A percentile compares a stretch with the other conserved stretches of the same genome.
Conservation (phyloP, 257 asterid genomes). For the Catharanthus roseus region DNA sequence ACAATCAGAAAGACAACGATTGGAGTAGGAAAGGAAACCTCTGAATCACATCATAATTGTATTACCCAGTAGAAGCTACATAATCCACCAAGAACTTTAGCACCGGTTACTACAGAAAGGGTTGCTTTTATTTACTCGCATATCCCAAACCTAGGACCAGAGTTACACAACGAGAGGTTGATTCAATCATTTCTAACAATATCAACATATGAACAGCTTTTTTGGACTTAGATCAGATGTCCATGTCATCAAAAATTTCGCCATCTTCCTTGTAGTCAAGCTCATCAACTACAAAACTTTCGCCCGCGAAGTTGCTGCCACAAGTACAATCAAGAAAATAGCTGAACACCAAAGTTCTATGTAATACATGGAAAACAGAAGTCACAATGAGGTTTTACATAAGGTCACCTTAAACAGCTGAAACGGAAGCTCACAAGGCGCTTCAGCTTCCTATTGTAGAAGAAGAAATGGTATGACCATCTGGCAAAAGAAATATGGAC, state of each 20-base stretch:
- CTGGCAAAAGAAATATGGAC: conserved; percentile 31
- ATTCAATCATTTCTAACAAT: not conserved
- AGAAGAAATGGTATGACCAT: conserved; percentile 95
- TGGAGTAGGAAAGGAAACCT: not conserved
- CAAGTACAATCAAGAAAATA: conserved; percentile 10
- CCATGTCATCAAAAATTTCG: conserved; percentile 83
- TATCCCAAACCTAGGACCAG: not conserved
- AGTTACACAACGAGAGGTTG: not conserved
- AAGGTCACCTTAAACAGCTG: conserved; percentile 72
- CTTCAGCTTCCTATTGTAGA: conserved; percentile 84
- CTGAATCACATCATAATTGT: not conserved
- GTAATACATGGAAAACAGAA: not conserved
- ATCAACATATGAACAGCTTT: conserved; percentile 16
- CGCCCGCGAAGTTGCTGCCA: conserved; percentile 64
- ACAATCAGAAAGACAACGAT: not conserved
- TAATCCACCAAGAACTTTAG: not conserved
- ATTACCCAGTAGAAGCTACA: not conserved
- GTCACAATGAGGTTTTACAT: not conserved
- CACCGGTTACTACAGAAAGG: not conserved
- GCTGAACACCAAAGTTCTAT: not conserved
- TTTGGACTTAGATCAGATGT: conserved; percentile 41
- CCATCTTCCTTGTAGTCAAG: conserved; percentile 48
- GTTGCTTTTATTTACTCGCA: not conserved
- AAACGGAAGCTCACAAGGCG: conserved; percentile 88
- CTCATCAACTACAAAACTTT: conserved; percentile 30